Percentiles rank a stretch among this genome's conserved stretches.
These are phyloP conservation scores for Gnomoniopsis sp. DNA, from an alignment of 2,329 filamentous ascomycete genomes.

Conservation along the genomic window DNA sequence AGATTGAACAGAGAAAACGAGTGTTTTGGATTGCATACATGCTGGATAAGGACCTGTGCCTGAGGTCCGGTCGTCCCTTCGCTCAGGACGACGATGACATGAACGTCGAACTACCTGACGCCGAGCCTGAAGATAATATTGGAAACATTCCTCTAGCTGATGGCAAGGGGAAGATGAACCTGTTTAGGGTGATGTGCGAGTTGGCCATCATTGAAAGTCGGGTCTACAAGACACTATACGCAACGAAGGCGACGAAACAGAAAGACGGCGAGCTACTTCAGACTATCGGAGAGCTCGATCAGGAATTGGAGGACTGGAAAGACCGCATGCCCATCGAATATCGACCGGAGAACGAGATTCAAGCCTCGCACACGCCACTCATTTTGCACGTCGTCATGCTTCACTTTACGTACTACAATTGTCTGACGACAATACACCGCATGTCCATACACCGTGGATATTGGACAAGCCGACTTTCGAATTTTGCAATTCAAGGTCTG, in stretches of 20 bases:
- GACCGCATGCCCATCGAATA: constrained; percentile 93
- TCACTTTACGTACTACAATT: constrained; percentile 98
- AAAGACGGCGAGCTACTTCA: constrained; percentile 90
- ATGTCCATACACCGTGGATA: constrained; percentile 99
- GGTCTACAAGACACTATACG: constrained; percentile 91
- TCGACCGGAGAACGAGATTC: constrained; percentile 95
- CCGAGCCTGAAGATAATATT: constrained; percentile 86
- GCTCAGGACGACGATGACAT: constrained; percentile 69
- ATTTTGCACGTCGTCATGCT: constrained; percentile 91
- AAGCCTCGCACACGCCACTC: constrained; percentile 86
- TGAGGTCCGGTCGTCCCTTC: constrained; percentile 57
- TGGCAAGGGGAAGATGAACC: constrained; percentile 87
- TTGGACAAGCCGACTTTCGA: constrained; percentile 92
- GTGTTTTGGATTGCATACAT: constrained; percentile 67
- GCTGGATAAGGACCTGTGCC: constrained; percentile 61
- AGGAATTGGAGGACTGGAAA: constrained; percentile 90
- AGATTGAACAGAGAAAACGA: constrained; percentile 80
- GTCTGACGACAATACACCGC: constrained; percentile 92
- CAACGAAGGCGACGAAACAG: constrained; percentile 86
- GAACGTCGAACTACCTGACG: constrained; percentile 93
- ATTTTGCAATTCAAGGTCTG: constrained; percentile 91
- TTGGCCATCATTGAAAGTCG: constrained; percentile 89
- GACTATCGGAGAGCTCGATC: constrained; percentile 92
- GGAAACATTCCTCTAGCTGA: constrained; percentile 90
- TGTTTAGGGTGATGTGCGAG: constrained; percentile 90